A percentile compares a stretch with the other conserved stretches of the same genome.
Conservation (phyloP, 2,329 filamentous ascomycete species). For the Penicillium sp. region DNA sequence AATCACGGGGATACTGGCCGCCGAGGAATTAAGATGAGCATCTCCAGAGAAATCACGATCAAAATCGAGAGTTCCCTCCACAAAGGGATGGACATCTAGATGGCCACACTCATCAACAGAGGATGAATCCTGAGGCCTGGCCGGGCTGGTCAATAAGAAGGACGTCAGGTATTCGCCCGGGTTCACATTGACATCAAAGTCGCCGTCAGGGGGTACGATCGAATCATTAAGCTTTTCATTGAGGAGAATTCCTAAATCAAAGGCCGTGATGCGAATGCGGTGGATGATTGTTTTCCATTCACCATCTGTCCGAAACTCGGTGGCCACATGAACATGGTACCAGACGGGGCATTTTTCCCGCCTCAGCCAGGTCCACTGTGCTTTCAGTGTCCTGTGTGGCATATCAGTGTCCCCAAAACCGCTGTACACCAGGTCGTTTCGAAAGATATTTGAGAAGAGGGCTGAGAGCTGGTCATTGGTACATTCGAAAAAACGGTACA, state of each 20-base stretch:
- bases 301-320: conserved; percentile 24
- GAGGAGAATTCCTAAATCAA: conserved; percentile 10
- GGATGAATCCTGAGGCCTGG: neutral
- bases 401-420: conserved; percentile 27
- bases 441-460: conserved; percentile 39
- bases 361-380: conserved; percentile 35
- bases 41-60: neutral
- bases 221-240: conserved; percentile 6
- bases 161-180: conserved; percentile 6
- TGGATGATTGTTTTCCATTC: conserved; percentile 24
- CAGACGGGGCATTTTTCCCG: conserved; percentile 28
- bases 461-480: conserved; percentile 13
- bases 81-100: neutral
- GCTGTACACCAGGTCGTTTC: conserved; percentile 24
- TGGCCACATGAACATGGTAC: conserved; percentile 30
- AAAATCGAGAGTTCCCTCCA: too few relatives aligned
- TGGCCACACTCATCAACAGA: neutral
- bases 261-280: conserved; percentile 25
- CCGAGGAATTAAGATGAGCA: neutral
- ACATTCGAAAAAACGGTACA: conserved; percentile 33
- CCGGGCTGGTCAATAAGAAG: neutral
- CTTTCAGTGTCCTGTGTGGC: conserved; percentile 16
- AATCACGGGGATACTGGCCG: neutral
- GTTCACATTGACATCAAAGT: neutral
- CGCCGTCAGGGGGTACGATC: neutral